Evolutionary conservation across 2,329 filamentous ascomycete species (phyloP).

Genomic region (Dothiorella sarmentorum): DNA sequence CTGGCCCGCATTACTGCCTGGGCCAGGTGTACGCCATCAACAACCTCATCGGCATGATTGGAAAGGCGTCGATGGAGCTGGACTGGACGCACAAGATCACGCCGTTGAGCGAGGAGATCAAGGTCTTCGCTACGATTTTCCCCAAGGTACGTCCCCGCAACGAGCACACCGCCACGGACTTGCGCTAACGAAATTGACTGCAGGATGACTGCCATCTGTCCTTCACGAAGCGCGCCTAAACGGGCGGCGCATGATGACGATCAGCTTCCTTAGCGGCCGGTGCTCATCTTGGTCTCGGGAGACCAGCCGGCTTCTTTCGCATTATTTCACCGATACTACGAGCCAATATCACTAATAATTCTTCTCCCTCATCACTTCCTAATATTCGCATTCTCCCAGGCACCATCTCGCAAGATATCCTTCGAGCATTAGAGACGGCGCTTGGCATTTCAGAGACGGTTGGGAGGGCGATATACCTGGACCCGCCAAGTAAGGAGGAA

Average conservation of each 20-base stretch:
- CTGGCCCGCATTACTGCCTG: slow-evolving; percentile 92
- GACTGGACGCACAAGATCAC: slow-evolving; percentile 91
- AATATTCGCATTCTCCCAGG: neutral
- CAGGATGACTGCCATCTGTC: slow-evolving; percentile 21
- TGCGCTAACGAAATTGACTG: neutral
- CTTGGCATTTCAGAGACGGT: neutral
- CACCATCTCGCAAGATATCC: slow-evolving; percentile 2
- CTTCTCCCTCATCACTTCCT: neutral
- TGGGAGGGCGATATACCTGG: neutral
- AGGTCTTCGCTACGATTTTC: slow-evolving; percentile 98
- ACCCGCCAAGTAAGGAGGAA: neutral
- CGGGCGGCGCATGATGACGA: slow-evolving; percentile 5
- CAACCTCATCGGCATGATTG: slow-evolving; percentile 84
- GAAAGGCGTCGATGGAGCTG: slow-evolving; percentile 80
- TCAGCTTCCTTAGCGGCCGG: slow-evolving; percentile 11
- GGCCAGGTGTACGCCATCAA: slow-evolving; percentile 88
- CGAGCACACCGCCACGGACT: neutral
- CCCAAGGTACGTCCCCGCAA: slow-evolving; percentile 60
- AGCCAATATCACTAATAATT: slow-evolving; percentile 4
- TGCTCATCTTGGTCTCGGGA: slow-evolving; percentile 11
- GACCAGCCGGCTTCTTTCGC: slow-evolving; percentile 4
- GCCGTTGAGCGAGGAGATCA: slow-evolving; percentile 83
- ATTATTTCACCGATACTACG: neutral
- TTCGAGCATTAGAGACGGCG: neutral
- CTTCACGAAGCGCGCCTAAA: slow-evolving; percentile 18